Percentiles rank a stretch among this genome's conserved stretches.
These are phyloP conservation scores for Trametes villosa DNA, from an alignment of 768 basidiomycete genomes.

Conservation along the genomic window DNA sequence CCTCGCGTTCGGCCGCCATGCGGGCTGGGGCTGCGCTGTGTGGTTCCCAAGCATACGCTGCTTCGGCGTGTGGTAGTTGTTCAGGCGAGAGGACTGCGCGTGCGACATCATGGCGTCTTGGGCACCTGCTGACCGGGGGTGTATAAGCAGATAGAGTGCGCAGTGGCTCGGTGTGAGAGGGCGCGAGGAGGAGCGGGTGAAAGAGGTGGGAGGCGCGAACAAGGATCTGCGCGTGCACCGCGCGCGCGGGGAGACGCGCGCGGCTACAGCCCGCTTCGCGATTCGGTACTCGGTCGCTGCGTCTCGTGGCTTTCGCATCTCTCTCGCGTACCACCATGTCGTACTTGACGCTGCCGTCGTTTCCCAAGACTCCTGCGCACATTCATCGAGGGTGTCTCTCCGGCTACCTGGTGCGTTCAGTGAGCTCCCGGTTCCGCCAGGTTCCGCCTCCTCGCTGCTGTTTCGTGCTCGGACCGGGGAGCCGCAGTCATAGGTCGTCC, in stretches of 20 bases:
- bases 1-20: constrained; percentile 53
- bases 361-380: not conserved
- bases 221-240: not conserved
- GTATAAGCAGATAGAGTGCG: no score
- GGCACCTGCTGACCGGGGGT: not conserved
- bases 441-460: not conserved
- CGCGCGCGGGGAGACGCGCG: not conserved
- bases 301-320: not conserved
- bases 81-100: constrained; percentile 41
- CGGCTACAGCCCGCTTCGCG: not conserved
- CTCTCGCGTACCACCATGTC: not conserved
- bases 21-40: constrained; percentile 59
- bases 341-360: not conserved
- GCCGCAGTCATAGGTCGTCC: constrained; percentile 1
- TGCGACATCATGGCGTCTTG: constrained; percentile 16
- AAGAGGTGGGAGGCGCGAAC: not conserved
- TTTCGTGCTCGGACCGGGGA: not conserved
- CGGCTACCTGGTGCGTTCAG: no score
- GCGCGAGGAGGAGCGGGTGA: not conserved
- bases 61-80: constrained; percentile 58
- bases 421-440: not conserved
- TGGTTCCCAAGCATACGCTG: constrained; percentile 60
- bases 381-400: no score
- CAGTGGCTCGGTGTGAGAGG: not conserved
- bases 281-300: not conserved